Evolutionary conservation across 495 filamentous ascomycete species (phyloP).

Genomic region (Trichocladium uniseriatum): DNA sequence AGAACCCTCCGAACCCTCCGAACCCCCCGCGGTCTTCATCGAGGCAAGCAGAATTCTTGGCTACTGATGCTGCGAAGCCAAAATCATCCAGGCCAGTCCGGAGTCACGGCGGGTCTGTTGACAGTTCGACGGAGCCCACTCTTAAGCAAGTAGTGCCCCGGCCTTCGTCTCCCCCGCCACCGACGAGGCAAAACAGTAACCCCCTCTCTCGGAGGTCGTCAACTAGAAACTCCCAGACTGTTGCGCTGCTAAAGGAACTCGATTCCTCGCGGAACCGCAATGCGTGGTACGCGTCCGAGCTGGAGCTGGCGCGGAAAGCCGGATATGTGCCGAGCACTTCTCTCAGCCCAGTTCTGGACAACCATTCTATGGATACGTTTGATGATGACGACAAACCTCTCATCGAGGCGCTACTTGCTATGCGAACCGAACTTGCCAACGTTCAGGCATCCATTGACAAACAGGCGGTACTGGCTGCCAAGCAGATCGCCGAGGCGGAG

Average conservation of each 20-base stretch:
- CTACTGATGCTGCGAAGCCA: slow-evolving; percentile 23
- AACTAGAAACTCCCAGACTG: slow-evolving; percentile 47
- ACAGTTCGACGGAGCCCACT: slow-evolving; percentile 39
- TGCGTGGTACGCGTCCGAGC: slow-evolving; percentile 93
- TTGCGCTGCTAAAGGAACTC: slow-evolving; percentile 67
- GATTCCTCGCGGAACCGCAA: slow-evolving; percentile 74
- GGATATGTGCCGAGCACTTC: slow-evolving; percentile 72
- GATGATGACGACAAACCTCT: slow-evolving; percentile 85
- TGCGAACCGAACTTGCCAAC: slow-evolving; percentile 73
- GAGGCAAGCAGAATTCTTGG: slow-evolving; percentile 23
- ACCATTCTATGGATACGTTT: slow-evolving; percentile 63
- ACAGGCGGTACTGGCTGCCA: slow-evolving; percentile 74
- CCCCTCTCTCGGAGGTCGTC: slow-evolving; percentile 41
- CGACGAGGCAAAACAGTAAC: slow-evolving; percentile 42
- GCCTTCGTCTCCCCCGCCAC: slow-evolving; percentile 44
- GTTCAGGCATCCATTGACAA: slow-evolving; percentile 81
- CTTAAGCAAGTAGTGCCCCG: slow-evolving; percentile 35
- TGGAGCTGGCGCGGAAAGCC: slow-evolving; percentile 78
- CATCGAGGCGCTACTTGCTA: slow-evolving; percentile 83
- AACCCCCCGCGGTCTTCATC: slow-evolving; percentile 16
- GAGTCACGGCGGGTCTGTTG: slow-evolving; percentile 38
- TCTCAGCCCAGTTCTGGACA: slow-evolving; percentile 65
- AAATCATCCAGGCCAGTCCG: slow-evolving; percentile 31
- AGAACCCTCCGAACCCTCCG: slow-evolving; percentile 19
- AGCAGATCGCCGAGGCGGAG: slow-evolving; percentile 84